These are phyloP conservation scores for Fagopyrum tataricum DNA, from an alignment of 148 eudicot species.

Conservation along the genomic window DNA sequence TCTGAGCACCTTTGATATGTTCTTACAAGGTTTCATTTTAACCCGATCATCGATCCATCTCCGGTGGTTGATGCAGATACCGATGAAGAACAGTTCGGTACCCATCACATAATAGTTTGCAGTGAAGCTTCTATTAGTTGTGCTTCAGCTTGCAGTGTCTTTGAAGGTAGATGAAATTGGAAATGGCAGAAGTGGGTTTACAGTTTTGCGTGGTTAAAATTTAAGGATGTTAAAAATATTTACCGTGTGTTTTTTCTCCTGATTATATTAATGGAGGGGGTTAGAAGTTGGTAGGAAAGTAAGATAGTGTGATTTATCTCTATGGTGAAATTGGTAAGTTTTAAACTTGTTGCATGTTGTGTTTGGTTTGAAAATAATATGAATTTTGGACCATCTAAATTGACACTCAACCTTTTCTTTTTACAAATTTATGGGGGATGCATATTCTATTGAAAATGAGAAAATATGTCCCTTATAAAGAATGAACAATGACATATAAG, in stretches of 20 bases:
- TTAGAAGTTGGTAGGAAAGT: neutral
- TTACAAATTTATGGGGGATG: no score
- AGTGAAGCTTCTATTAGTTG: constrained; percentile 1
- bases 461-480: no score
- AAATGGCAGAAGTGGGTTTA: neutral
- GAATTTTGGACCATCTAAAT: no score
- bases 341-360: no score
- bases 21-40: no score
- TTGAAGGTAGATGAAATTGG: neutral
- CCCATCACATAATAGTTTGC: no score
- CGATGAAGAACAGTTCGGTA: no score
- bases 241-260: neutral
- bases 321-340: neutral
- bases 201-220: neutral
- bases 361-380: no score
- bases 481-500: no score
- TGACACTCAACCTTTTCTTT: no score
- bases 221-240: neutral
- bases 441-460: no score
- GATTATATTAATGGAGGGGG: neutral
- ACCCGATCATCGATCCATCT: neutral
- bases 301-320: neutral
- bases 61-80: neutral
- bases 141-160: constrained; percentile 5
- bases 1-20: neutral